Base-by-base conservation (phyloP, 805 yeast genomes). In the Priceomyces carsonii region DNA sequence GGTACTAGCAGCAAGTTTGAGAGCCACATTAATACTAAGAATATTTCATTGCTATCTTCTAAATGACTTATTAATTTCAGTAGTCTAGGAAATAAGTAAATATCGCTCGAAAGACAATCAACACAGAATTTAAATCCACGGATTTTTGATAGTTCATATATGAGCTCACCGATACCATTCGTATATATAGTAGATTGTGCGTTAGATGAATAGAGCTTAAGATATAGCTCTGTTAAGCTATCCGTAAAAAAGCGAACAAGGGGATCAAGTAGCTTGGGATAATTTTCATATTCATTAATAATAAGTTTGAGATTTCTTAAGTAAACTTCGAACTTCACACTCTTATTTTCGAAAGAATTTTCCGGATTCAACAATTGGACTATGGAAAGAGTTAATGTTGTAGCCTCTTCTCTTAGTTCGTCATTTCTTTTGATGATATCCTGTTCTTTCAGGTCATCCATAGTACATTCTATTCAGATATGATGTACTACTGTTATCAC, bases 1-100 rank as follows among this genome's bases (percentile, higher is more conserved):
- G 98, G 97, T 0, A 81, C 77, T n/a, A 85, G 61, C 0, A 80
- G 72, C 15, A 89, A 60, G 7, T 82, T 77, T 0, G 82, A 72
- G 7, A 87, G 66, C 95, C 96, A 90, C 3, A 84, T 62, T 6
- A 88, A 57, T 26, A 79, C 51, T 8, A 81, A 30, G 38, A 61
- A 64, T 1, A 40, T 35, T 33, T 62, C 66, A 36, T 45, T 46
- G 18, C 53, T 63, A 22, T 42, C 38, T 6, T 31, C 33, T 8
- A 39, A 26, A 3, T 24, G 15, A 1, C 33, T 17, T 2, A 12
- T 32, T 7, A 39, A 29, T 1, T 18, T 36, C 16, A 57, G 26
- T 13, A n/a, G 75, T 3, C 44, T 38, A 0, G 70, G 65, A 5
- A 86, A 53, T 10, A 75, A 48, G 36, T 67, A 60, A 1, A 84